Evolutionary conservation across 768 basidiomycete genomes (phyloP).

Genomic region (Lactarius vividus): DNA sequence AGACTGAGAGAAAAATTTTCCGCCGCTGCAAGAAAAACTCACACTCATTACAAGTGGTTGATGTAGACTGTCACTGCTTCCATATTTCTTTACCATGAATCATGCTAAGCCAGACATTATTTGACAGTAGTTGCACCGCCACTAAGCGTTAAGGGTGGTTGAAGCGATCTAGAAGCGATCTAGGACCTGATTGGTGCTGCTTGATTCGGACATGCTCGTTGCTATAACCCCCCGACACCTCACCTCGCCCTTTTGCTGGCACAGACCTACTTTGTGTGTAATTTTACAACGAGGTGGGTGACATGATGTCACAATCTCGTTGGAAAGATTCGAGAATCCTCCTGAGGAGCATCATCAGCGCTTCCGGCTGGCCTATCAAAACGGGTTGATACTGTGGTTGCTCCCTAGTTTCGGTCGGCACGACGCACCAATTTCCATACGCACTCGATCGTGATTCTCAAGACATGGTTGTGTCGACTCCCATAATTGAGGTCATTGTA

Average conservation of each 20-base stretch:
- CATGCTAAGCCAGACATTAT: neutral
- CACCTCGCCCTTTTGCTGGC: conserved; percentile 2
- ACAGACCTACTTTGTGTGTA: conserved; percentile 10
- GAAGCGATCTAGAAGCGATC: conserved; percentile 15
- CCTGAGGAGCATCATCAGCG: conserved; percentile 12
- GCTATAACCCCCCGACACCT: conserved; percentile 24
- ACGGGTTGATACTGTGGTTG: conserved; percentile 7
- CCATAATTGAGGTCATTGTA: conserved; percentile 19
- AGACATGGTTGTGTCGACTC: conserved; percentile 1
- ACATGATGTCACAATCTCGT: conserved; percentile 8
- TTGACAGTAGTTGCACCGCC: conserved; percentile 20
- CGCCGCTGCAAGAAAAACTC: neutral
- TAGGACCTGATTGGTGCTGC: conserved; percentile 3
- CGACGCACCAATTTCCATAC: conserved; percentile 7
- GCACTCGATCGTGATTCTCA: conserved; percentile 22
- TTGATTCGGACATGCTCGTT: conserved; percentile 20
- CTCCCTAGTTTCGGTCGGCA: conserved; percentile 11
- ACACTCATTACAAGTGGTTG: neutral
- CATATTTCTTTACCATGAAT: neutral
- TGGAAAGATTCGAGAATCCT: neutral
- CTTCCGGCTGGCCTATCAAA: conserved; percentile 13
- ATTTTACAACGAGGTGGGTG: conserved; percentile 1
- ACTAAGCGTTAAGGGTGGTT: conserved; percentile 12
- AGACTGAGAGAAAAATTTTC: neutral
- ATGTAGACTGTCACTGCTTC: neutral